Evolutionary conservation across 2,329 filamentous ascomycete species (phyloP).

Genomic region (Neurospora sp.): DNA sequence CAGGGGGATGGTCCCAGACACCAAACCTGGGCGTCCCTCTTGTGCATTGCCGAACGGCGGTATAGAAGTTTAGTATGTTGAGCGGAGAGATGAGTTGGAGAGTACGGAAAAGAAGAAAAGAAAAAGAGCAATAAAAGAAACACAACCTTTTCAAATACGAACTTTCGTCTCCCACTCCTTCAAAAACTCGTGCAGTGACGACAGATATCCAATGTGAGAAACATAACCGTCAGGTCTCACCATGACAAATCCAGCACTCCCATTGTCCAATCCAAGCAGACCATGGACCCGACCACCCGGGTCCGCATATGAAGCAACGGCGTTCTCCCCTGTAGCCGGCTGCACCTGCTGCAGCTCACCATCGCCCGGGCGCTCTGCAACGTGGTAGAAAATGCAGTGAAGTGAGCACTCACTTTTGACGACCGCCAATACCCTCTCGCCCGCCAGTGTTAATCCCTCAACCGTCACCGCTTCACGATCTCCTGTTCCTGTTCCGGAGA

Average conservation of each 20-base stretch:
- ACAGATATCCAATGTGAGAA: slow-evolving; percentile 21
- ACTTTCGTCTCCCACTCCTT: slow-evolving; percentile 7
- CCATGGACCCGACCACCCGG: slow-evolving; percentile 19
- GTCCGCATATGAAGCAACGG: slow-evolving; percentile 14
- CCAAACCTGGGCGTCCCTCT: not conserved
- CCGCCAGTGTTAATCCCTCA: slow-evolving; percentile 10
- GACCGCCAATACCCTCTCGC: slow-evolving; percentile 8
- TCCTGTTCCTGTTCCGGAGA: slow-evolving; percentile 17
- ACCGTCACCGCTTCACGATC: slow-evolving; percentile 4
- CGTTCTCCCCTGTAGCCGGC: not conserved
- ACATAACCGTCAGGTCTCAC: slow-evolving; percentile 25
- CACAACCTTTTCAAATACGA: not conserved
- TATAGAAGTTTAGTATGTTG: not conserved
- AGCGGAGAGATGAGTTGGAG: not conserved
- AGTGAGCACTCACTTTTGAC: slow-evolving; percentile 10
- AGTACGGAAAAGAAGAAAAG: not conserved
- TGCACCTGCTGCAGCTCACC: not conserved
- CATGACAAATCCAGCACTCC: slow-evolving; percentile 19
- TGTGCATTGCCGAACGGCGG: not conserved
- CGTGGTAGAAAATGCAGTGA: slow-evolving; percentile 9
- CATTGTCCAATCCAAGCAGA: slow-evolving; percentile 20
- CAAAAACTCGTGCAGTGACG: slow-evolving; percentile 17
- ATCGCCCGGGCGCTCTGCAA: not conserved
- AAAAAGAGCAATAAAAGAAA: not conserved
- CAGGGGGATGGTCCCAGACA: not conserved